phyloP scores from a whole-genome alignment of 2,329 filamentous ascomycete species.

The Fusarium sacchari region DNA sequence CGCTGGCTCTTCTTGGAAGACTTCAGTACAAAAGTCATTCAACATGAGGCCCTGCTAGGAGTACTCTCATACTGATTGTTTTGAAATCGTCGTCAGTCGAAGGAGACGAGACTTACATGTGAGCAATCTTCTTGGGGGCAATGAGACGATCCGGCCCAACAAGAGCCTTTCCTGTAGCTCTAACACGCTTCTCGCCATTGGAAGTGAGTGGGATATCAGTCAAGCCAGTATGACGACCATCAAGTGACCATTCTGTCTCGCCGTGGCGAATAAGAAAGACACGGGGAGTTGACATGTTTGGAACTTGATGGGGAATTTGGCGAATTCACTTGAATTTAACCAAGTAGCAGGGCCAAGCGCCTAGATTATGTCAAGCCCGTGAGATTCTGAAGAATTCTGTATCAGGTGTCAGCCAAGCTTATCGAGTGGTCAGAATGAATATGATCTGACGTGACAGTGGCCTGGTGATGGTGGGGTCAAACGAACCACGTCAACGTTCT shows the following conservation, averaged over 20 bases:
- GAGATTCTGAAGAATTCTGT: neutral
- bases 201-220: slow-evolving; percentile 88
- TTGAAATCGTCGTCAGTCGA: neutral
- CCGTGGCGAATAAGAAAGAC: slow-evolving; percentile 89
- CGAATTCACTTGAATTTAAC: neutral
- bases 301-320: neutral
- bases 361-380: neutral
- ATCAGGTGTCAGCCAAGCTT: neutral
- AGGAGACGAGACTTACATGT: slow-evolving; percentile 72
- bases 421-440: neutral
- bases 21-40: neutral
- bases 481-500: neutral
- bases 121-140: slow-evolving; percentile 80
- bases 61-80: neutral
- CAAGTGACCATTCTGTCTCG: slow-evolving; percentile 94
- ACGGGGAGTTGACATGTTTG: slow-evolving; percentile 65
- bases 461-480: slow-evolving; percentile 11
- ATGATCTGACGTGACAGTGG: slow-evolving; percentile 28
- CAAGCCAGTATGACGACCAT: slow-evolving; percentile 82
- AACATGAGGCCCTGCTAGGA: neutral
- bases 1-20: neutral
- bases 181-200: slow-evolving; percentile 81
- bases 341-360: neutral
- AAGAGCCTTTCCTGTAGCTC: slow-evolving; percentile 82
- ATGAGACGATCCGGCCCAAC: slow-evolving; percentile 87